Conservation (phyloP, 2,329 filamentous ascomycete genomes). For the Hawksworthiomyces lignivorus region DNA sequence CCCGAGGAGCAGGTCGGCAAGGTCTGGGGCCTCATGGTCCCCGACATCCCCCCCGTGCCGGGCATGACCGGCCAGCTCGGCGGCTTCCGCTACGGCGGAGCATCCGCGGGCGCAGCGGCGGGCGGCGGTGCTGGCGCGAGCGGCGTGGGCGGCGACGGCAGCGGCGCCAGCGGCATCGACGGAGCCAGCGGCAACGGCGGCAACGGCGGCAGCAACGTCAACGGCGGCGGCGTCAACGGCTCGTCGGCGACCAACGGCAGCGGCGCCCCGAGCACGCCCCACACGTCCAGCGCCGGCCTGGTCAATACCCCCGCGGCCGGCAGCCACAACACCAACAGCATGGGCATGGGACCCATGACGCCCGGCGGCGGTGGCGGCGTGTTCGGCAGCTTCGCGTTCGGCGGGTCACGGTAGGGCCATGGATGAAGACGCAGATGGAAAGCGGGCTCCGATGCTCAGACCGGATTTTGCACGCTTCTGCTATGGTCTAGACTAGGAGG, state of each 20-base stretch:
- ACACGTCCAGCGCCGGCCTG: slow-evolving; percentile 46
- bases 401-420: too few relatives aligned
- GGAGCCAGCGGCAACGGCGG: slow-evolving; percentile 14
- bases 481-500: too few relatives aligned
- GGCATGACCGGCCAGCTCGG: slow-evolving; percentile 20
- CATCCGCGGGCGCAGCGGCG: neutral
- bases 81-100: neutral
- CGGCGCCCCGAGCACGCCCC: slow-evolving; percentile 48
- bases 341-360: slow-evolving; percentile 64
- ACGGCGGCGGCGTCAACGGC: slow-evolving; percentile 30
- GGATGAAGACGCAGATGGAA: too few relatives aligned
- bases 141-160: neutral
- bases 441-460: too few relatives aligned
- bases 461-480: too few relatives aligned
- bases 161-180: neutral
- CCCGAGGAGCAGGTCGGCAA: slow-evolving; percentile 78
- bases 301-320: slow-evolving; percentile 63
- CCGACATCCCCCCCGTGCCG: slow-evolving; percentile 43
- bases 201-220: slow-evolving; percentile 33
- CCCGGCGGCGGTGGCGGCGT: slow-evolving; percentile 67
- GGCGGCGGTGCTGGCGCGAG: neutral
- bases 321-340: slow-evolving; percentile 48
- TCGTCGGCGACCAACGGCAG: slow-evolving; percentile 23
- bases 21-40: slow-evolving; percentile 83
- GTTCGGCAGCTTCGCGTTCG: slow-evolving; percentile 65